phyloP scores from a whole-genome alignment of 176 grass and related monocot species.

The Oryza rufipogon region DNA sequence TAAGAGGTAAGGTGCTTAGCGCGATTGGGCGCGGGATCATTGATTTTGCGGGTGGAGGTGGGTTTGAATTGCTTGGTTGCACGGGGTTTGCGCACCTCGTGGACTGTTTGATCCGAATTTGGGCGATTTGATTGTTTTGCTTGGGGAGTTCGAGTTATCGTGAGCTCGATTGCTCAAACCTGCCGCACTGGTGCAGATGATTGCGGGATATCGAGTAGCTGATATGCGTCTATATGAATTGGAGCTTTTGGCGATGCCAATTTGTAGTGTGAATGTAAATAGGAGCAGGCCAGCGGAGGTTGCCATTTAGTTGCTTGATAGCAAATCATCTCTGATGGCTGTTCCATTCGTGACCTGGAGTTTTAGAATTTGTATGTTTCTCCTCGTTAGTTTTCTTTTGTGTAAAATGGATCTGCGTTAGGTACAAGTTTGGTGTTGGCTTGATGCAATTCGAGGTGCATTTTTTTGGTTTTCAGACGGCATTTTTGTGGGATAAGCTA shows the following conservation, averaged over 20 bases:
- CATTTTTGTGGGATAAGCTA: neutral
- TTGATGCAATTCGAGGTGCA: slow-evolving; percentile 8
- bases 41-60: neutral
- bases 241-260: neutral
- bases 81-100: neutral
- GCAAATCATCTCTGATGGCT: slow-evolving; percentile 30
- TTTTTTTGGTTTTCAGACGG: neutral
- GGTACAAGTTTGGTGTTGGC: slow-evolving; percentile 27
- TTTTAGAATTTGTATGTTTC: slow-evolving; percentile 48
- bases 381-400: slow-evolving; percentile 21
- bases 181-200: neutral
- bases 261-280: neutral
- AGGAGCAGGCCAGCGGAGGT: slow-evolving; percentile 1
- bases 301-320: neutral
- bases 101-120: neutral
- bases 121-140: neutral
- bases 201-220: neutral
- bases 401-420: slow-evolving; percentile 30
- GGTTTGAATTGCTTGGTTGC: slow-evolving; percentile 18
- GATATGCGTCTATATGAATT: neutral
- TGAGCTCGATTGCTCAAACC: slow-evolving; percentile 20
- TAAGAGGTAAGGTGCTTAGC: slow-evolving; percentile 44
- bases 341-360: slow-evolving; percentile 38
- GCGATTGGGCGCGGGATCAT: neutral
- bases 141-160: neutral